Evolutionary conservation across 129 eudicot genomes (phyloP).

Genomic region (Gnaphalium uliginosum): DNA sequence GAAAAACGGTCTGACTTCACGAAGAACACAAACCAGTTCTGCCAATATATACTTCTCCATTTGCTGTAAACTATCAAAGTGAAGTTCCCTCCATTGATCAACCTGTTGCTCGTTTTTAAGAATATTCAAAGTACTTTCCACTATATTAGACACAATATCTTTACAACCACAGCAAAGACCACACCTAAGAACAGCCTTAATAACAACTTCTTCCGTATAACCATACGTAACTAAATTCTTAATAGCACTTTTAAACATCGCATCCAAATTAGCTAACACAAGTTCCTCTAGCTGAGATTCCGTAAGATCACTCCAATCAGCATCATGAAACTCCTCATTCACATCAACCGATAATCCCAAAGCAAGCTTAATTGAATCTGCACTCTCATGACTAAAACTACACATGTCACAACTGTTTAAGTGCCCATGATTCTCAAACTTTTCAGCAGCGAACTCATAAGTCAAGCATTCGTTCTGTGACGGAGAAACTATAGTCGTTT

Average conservation of each 20-base stretch:
- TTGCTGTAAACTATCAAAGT: slow-evolving; percentile 67
- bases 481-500: slow-evolving; percentile 38
- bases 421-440: slow-evolving; percentile 48
- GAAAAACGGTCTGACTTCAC: slow-evolving; percentile 70
- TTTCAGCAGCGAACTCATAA: slow-evolving; percentile 75
- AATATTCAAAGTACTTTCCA: slow-evolving; percentile 61
- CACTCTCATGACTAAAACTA: slow-evolving; percentile 39
- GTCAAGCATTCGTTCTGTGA: slow-evolving; percentile 46
- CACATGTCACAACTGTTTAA: slow-evolving; percentile 47
- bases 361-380: slow-evolving; percentile 63
- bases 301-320: slow-evolving; percentile 91
- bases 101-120: slow-evolving; percentile 56
- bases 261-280: slow-evolving; percentile 65
- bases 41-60: slow-evolving; percentile 77
- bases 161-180: slow-evolving; percentile 80
- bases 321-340: slow-evolving; percentile 45
- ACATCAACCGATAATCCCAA: slow-evolving; percentile 48
- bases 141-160: slow-evolving; percentile 69
- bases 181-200: slow-evolving; percentile 63
- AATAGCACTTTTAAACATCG: slow-evolving; percentile 66
- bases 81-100: slow-evolving; percentile 47
- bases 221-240: slow-evolving; percentile 68
- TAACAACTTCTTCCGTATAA: slow-evolving; percentile 66
- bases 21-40: slow-evolving; percentile 73
- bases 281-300: slow-evolving; percentile 81